Evolutionary conservation across 805 yeast species (phyloP), one percentile per base, ranked within the genome.

Genomic region (Dipodascus geniculatus): DNA sequence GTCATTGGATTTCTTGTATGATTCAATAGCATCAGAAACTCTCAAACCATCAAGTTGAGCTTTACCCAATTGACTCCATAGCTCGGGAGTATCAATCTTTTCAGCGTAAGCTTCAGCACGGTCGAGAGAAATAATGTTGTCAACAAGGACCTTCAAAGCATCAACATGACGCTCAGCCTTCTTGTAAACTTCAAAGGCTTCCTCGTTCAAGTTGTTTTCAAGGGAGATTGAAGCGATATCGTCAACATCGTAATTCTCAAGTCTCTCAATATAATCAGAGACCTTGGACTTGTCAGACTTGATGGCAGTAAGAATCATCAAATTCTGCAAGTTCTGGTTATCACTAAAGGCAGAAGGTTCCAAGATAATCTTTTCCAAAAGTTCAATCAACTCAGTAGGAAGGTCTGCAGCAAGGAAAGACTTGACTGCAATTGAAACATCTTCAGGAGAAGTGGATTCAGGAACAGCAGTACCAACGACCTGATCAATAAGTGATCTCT

Each of bases 321-420:
- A 75, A 51, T 96, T 96, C 76, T 93, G 99, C 67, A 93, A 76
- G 23, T 96, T 90, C 61, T 95, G 85, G 68, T 93, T 93, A 61
- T 91, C 98, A 62, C 82, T 88, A 75, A 93, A 93, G 61, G 97
- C 95, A 63, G 98, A 90, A 53, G 98, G 96, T 72, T 93, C 99
- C 62, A 93, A 75, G 59, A 95, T 89, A 65, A 93, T 91, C 76
- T 93, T 93, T 71, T 93, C 99, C 63, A 93, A 77, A 60, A 93
- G 78, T 73, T 91, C 98, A 68, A 93, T 87, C 68, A 93, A 80
- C 72, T 93, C 99, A 58, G 81, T 78, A 50, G 96, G 96, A 67
- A 93, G 76, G 58, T 90, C 95, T 57, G 89, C 93, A 60, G 86
- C 87, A 98, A 93, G 90, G 68, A 93, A 90, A 1, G 96, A 90